These are phyloP conservation scores for Tagetes erecta DNA, from an alignment of 129 eudicot genomes.

Conservation along the genomic window DNA sequence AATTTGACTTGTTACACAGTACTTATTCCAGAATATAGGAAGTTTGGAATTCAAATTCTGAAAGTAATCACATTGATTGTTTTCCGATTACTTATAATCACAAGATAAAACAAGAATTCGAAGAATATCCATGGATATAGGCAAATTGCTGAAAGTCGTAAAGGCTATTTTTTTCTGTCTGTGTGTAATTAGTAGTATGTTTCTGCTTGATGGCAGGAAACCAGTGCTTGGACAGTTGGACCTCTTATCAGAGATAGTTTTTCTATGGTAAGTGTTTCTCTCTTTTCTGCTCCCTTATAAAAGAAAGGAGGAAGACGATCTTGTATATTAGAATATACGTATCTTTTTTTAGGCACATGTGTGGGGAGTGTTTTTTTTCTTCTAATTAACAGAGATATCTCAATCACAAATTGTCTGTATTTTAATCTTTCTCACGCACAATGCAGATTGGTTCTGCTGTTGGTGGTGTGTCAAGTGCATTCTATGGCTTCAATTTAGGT, in stretches of 20 bases:
- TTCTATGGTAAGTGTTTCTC: constrained; percentile 59
- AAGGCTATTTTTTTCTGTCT: background rate
- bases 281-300: background rate
- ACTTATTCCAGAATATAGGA: background rate
- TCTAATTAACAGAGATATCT: background rate
- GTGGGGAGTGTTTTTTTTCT: background rate
- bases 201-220: constrained; percentile 56
- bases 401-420: background rate
- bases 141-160: background rate
- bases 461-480: constrained; percentile 83
- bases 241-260: constrained; percentile 84
- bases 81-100: background rate
- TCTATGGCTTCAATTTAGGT: constrained; percentile 85
- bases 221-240: constrained; percentile 81
- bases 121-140: constrained; percentile 9
- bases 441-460: constrained; percentile 90
- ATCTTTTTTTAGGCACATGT: background rate
- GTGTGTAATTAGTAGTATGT: background rate
- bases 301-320: background rate
- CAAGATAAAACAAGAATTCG: background rate
- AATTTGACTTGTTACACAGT: background rate
- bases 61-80: constrained; percentile 12
- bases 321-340: background rate
- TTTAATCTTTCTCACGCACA: background rate
- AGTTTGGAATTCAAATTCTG: constrained; percentile 16